Evolutionary conservation across 257 asterid species (phyloP), one percentile per base, ranked within the genome.

Genomic region (Cinchona pubescens): DNA sequence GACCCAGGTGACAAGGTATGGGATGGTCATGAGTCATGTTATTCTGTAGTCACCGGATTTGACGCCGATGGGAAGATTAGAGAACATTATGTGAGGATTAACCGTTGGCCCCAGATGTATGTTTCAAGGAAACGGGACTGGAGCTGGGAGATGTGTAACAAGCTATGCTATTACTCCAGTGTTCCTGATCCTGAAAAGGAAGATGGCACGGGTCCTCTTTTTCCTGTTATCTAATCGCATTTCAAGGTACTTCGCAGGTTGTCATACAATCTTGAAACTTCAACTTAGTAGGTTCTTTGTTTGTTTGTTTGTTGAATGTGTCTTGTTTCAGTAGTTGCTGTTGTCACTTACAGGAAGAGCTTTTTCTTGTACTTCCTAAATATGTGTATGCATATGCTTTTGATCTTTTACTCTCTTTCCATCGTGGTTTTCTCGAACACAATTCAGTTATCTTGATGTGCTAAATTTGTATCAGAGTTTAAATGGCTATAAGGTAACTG

Each of bases 11-110:
- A 93, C 84, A 43, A 29, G 73, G 91, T 88, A 37, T 93, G 97
- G 98, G 98, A 97, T 3, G 98, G 98, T 51, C 98, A 93, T 19
- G 97, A 93, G 72, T 86, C 94, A 7, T 87, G 96, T 43, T 91
- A 82, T 85, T 86, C 90, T 55, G 74, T 87, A 12, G 95, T 93
- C 29, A 93, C 98, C 0, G 88, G 98, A 32, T 66, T 90, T 48
- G 74, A 90, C 32, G 81, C 79, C 13, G 85, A 83, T 48, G 92
- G 93, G 65, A 83, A 83, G 76, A 86, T 93, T 19, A 80, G 98
- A 55, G 85, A 84, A 38, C 96, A 93, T 79, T 93, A 91, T 32
- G 95, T 93, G 42, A 84, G 98, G 81, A 86, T 93, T 58, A 93
- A 91, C 84, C 89, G 95, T 55, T 90, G 88, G 98, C 91, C 93